A percentile compares a stretch with the other conserved stretches of the same genome.
Conservation (phyloP, 805 yeast genomes). For the Hanseniaspora hatyaiensis region DNA sequence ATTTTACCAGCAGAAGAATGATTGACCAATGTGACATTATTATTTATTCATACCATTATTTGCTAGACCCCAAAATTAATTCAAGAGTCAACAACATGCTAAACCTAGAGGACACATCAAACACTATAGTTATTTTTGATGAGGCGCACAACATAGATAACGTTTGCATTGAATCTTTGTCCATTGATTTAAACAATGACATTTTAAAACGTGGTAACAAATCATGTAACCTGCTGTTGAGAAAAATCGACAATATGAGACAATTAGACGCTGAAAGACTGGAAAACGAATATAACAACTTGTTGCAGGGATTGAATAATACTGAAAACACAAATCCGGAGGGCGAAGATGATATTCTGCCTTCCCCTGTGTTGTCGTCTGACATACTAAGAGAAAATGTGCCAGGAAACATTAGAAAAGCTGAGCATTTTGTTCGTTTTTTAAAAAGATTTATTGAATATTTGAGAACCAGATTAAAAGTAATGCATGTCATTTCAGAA, state of each 20-base stretch:
- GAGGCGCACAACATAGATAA: slow-evolving; percentile 98
- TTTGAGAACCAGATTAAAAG: slow-evolving; percentile 93
- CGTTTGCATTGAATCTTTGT: slow-evolving; percentile 91
- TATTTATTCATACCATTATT: slow-evolving; percentile 91
- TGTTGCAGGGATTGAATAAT: slow-evolving; percentile 43
- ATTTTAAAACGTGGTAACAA: slow-evolving; percentile 71
- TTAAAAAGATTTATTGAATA: slow-evolving; percentile 87
- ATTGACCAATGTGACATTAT: slow-evolving; percentile 85
- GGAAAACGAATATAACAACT: slow-evolving; percentile 79
- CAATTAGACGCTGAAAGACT: slow-evolving; percentile 69
- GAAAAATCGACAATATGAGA: slow-evolving; percentile 75
- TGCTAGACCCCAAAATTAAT: slow-evolving; percentile 92
- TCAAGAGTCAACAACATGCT: slow-evolving; percentile 87
- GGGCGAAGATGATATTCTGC: slow-evolving; percentile 40
- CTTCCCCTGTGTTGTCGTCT: slow-evolving; percentile 75
- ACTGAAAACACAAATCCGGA: slow-evolving; percentile 35
- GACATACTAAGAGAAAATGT: slow-evolving; percentile 85
- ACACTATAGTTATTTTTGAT: slow-evolving; percentile 82
- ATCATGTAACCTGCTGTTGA: slow-evolving; percentile 72
- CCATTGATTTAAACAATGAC: slow-evolving; percentile 86
- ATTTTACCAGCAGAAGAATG: slow-evolving; percentile 96
- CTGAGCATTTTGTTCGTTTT: slow-evolving; percentile 92
- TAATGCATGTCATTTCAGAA: slow-evolving; percentile 92
- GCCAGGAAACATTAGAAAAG: slow-evolving; percentile 94
- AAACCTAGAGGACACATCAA: slow-evolving; percentile 49